phyloP scores from a whole-genome alignment of 495 filamentous ascomycete species.

The Penicillium taxi region DNA sequence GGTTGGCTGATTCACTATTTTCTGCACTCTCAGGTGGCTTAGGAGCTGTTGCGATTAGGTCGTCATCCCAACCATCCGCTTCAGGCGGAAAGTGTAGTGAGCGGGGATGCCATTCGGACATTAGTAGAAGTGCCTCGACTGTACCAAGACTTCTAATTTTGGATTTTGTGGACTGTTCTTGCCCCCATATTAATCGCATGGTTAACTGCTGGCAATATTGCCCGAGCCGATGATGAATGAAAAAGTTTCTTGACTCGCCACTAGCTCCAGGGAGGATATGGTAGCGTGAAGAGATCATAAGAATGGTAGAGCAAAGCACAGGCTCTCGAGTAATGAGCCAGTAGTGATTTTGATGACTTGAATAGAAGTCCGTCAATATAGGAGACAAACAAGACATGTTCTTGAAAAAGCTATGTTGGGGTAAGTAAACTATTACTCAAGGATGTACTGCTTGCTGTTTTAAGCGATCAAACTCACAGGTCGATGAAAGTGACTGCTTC shows the following conservation, averaged over 20 bases:
- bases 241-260: slow-evolving; percentile 45
- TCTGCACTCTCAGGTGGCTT: slow-evolving; percentile 13
- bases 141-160: slow-evolving; percentile 42
- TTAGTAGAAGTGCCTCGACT: slow-evolving; percentile 44
- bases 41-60: slow-evolving; percentile 23
- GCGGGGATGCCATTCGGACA: slow-evolving; percentile 51
- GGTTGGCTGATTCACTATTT: slow-evolving; percentile 21
- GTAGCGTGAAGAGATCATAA: slow-evolving; percentile 49
- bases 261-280: slow-evolving; percentile 45
- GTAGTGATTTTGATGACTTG: slow-evolving; percentile 37
- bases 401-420: slow-evolving; percentile 45
- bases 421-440: neutral
- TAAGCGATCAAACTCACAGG: slow-evolving; percentile 35
- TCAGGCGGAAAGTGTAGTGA: slow-evolving; percentile 47
- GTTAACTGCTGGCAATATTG: slow-evolving; percentile 46
- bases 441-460: neutral
- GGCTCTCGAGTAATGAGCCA: slow-evolving; percentile 41
- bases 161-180: slow-evolving; percentile 41
- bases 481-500: slow-evolving; percentile 44
- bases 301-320: slow-evolving; percentile 42
- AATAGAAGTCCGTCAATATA: slow-evolving; percentile 45
- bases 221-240: slow-evolving; percentile 49
- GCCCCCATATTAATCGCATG: slow-evolving; percentile 44
- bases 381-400: slow-evolving; percentile 47
- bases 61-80: slow-evolving; percentile 43